Evolutionary conservation across 768 basidiomycete species (phyloP).

Genomic region (Leccinum disarticulatum): DNA sequence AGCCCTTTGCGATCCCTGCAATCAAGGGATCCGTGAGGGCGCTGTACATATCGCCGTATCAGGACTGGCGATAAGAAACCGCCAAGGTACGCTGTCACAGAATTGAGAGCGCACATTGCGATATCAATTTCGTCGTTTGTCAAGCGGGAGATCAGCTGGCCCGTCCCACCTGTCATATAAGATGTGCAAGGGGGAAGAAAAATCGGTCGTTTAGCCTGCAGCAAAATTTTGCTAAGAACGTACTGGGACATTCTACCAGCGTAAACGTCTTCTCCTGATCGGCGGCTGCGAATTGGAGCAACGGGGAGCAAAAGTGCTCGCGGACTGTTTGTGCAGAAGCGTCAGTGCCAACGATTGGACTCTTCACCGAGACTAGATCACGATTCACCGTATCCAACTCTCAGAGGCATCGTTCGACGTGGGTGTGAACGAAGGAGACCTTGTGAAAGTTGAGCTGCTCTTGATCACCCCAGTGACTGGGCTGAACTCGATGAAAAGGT

Average conservation of each 20-base stretch:
- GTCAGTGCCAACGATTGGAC: constrained; percentile 7
- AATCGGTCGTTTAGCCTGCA: neutral
- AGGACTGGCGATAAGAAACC: neutral
- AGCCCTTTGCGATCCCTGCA: constrained; percentile 90
- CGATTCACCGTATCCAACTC: constrained; percentile 38
- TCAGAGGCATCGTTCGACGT: constrained; percentile 24
- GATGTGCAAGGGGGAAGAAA: too few species aligned
- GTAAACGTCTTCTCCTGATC: constrained; percentile 75
- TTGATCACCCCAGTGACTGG: too few species aligned
- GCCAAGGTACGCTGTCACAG: neutral
- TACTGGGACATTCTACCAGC: constrained; percentile 88
- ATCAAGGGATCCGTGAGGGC: constrained; percentile 90
- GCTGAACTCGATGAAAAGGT: too few species aligned
- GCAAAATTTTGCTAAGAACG: constrained; percentile 11
- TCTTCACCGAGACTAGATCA: neutral
- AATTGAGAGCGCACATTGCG: constrained; percentile 57
- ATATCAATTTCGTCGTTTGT: constrained; percentile 78
- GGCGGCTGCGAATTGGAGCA: constrained; percentile 77
- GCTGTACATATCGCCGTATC: constrained; percentile 37
- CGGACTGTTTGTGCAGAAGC: constrained; percentile 49
- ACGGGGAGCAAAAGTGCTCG: constrained; percentile 90
- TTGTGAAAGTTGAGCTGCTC: neutral
- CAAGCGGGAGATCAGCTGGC: constrained; percentile 75
- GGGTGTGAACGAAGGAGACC: neutral
- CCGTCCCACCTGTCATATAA: constrained; percentile 66